These are phyloP conservation scores for Patellifolia procumbens DNA, from an alignment of 179 eudicot species.

Conservation along the genomic window DNA sequence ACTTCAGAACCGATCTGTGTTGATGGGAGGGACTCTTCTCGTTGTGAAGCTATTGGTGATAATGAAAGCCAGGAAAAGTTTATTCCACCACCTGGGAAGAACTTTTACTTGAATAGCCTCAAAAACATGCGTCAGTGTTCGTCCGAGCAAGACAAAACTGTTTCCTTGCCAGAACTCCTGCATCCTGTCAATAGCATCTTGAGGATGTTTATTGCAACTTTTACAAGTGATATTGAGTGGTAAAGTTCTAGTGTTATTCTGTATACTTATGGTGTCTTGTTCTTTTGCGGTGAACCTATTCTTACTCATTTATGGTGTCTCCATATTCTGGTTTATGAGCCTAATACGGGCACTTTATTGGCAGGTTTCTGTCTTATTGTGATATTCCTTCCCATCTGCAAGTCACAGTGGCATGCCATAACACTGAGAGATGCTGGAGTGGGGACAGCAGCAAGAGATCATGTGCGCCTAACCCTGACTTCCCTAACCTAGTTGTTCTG, in stretches of 20 bases:
- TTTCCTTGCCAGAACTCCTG: constrained; percentile 77
- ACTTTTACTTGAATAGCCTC: constrained; percentile 71
- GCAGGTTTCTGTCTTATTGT: constrained; percentile 84
- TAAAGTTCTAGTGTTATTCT: constrained; percentile 29
- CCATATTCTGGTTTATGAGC: constrained; percentile 15
- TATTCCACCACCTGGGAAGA: constrained; percentile 69
- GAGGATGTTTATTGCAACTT: constrained; percentile 77
- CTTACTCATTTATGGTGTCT: background rate
- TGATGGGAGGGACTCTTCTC: constrained; percentile 22
- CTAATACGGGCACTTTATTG: constrained; percentile 12
- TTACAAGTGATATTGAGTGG: constrained; percentile 82
- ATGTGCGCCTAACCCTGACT: constrained; percentile 61
- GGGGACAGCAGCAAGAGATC: constrained; percentile 55
- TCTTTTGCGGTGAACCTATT: background rate
- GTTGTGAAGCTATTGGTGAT: constrained; percentile 17
- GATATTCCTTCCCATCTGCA: constrained; percentile 71
- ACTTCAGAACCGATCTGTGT: constrained; percentile 14
- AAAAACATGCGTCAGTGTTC: constrained; percentile 42
- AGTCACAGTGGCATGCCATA: constrained; percentile 81
- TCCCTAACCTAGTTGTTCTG: constrained; percentile 76
- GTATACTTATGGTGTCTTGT: background rate
- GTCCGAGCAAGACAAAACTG: constrained; percentile 38
- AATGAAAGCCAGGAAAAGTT: constrained; percentile 28
- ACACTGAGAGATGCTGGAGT: constrained; percentile 84
- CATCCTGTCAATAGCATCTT: constrained; percentile 66